Percentiles rank a stretch among this genome's conserved stretches.
Conservation (phyloP, 495 filamentous ascomycete genomes). For the Ramalina peruviana region DNA sequence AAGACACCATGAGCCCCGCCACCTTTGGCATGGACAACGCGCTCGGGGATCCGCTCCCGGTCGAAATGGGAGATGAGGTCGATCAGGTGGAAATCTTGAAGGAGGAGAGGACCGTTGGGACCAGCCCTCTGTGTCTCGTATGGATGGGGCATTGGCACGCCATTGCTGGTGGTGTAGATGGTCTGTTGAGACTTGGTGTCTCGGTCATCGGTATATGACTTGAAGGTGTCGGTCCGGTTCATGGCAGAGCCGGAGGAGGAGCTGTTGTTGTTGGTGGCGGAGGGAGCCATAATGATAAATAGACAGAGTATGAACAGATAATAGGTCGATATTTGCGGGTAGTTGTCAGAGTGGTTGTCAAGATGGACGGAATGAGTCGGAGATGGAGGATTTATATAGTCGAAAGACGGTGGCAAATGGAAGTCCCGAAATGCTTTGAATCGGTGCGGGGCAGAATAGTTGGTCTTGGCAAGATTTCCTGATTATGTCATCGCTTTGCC, state of each 20-base stretch:
- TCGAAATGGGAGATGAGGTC: slow-evolving; percentile 59
- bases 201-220: slow-evolving; percentile 31
- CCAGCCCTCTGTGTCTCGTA: slow-evolving; percentile 37
- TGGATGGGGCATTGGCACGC: slow-evolving; percentile 36
- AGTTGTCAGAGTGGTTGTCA: not conserved
- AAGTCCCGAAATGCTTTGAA: too few species aligned
- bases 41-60: slow-evolving; percentile 53
- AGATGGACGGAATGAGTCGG: not conserved
- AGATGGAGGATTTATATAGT: not conserved
- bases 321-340: too few species aligned
- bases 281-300: slow-evolving; percentile 2
- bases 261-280: not conserved
- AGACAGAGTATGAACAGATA: too few species aligned
- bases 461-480: too few species aligned
- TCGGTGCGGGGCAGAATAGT: too few species aligned
- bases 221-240: slow-evolving; percentile 2
- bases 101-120: slow-evolving; percentile 43
- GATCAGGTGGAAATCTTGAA: slow-evolving; percentile 49
- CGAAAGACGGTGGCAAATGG: not conserved
- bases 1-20: slow-evolving; percentile 68
- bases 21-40: slow-evolving; percentile 71
- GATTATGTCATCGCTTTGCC: too few species aligned
- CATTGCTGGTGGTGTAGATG: slow-evolving; percentile 37
- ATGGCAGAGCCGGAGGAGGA: not conserved
- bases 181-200: slow-evolving; percentile 30